These are phyloP conservation scores for Russula dissimulans DNA, from an alignment of 768 basidiomycete species.

Conservation along the genomic window DNA sequence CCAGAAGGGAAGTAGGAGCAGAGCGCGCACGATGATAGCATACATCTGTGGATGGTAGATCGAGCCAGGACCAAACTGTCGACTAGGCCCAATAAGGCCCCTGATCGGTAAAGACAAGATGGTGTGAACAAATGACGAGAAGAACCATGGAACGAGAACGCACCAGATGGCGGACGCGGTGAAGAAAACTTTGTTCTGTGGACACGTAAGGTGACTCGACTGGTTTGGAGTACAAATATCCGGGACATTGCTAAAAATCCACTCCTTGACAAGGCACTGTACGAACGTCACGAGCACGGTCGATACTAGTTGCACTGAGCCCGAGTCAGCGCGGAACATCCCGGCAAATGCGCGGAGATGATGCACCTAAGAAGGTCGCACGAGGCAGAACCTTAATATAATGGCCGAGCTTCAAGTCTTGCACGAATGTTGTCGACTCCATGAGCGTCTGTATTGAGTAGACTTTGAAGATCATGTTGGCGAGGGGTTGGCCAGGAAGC, in stretches of 20 bases:
- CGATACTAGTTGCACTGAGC: constrained; percentile 60
- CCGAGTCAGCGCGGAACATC: constrained; percentile 1
- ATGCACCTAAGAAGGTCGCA: constrained; percentile 59
- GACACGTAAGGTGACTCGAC: constrained; percentile 65
- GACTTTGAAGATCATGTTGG: constrained; percentile 93
- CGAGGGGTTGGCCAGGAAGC: constrained; percentile 75
- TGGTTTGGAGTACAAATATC: constrained; percentile 63
- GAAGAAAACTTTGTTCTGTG: constrained; percentile 79
- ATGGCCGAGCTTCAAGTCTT: constrained; percentile 86
- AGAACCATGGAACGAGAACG: constrained; percentile 23
- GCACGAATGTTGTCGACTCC: constrained; percentile 68
- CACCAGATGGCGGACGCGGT: constrained; percentile 89
- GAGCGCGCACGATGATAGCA: constrained; percentile 66
- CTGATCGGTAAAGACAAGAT: constrained; percentile 26
- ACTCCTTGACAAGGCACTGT: constrained; percentile 72
- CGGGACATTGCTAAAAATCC: constrained; percentile 69
- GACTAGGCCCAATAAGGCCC: constrained; percentile 72
- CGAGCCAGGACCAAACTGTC: constrained; percentile 61
- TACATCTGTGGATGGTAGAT: constrained; percentile 74
- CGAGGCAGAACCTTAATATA: constrained; percentile 95
- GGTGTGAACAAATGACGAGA: neutral
- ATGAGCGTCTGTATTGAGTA: constrained; percentile 80
- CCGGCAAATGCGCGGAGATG: neutral
- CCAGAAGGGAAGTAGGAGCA: constrained; percentile 86
- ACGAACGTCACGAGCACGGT: constrained; percentile 70